These are phyloP conservation scores for Magnaporthiopsis incrustans DNA, from an alignment of 2,329 filamentous ascomycete genomes.

Conservation along the genomic window DNA sequence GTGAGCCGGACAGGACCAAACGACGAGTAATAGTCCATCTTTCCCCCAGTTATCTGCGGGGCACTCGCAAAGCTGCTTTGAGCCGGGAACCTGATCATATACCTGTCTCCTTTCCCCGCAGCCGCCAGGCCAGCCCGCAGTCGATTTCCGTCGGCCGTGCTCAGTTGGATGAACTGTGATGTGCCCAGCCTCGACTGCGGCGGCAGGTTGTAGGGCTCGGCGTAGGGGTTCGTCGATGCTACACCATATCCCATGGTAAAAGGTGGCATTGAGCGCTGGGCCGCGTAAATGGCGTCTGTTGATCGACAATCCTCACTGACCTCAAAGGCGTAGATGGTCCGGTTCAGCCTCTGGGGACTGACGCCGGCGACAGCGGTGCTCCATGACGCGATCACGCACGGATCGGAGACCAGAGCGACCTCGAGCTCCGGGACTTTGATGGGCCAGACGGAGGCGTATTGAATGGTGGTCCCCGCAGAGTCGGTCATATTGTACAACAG, in stretches of 20 bases:
- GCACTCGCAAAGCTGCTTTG: slow-evolving; percentile 13
- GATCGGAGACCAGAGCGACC: slow-evolving; percentile 12
- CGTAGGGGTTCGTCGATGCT: slow-evolving; percentile 11
- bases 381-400: slow-evolving; percentile 12
- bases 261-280: slow-evolving; percentile 4
- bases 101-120: slow-evolving; percentile 9
- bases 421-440: slow-evolving; percentile 11
- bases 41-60: slow-evolving; percentile 11
- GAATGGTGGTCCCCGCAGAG: slow-evolving; percentile 10
- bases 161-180: slow-evolving; percentile 10
- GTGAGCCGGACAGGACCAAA: slow-evolving; percentile 16
- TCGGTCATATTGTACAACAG: slow-evolving; percentile 14
- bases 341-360: slow-evolving; percentile 12
- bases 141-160: slow-evolving; percentile 7
- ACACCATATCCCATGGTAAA: slow-evolving; percentile 12
- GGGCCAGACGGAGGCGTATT: slow-evolving; percentile 16
- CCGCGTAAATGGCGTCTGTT: slow-evolving; percentile 10
- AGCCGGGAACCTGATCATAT: slow-evolving; percentile 14
- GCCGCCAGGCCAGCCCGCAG: slow-evolving; percentile 11
- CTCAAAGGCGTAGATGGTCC: slow-evolving; percentile 14
- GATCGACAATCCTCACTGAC: slow-evolving; percentile 13
- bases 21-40: slow-evolving; percentile 17
- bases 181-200: slow-evolving; percentile 13
- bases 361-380: slow-evolving; percentile 10
- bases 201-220: slow-evolving; percentile 13